Evolutionary conservation across 139 green algal species (phyloP), one percentile per base, ranked within the genome.

Genomic region (Picochlorum sp.): DNA sequence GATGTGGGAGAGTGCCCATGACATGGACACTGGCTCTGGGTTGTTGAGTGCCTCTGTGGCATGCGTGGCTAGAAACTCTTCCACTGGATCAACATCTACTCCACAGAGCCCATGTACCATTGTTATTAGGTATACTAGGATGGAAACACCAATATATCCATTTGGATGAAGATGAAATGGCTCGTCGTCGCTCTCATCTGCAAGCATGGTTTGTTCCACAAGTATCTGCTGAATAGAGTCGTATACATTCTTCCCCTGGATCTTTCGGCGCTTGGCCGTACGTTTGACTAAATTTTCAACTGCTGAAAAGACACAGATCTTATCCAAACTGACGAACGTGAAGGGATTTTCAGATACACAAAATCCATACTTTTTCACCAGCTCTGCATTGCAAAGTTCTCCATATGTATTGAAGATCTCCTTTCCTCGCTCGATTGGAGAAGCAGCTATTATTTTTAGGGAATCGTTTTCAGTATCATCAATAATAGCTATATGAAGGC

Each of bases 281-380:
- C 7, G 14, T 45, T 41, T 44, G 16, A 54, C 61, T 16, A 10
- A n/a, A 15, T 66, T 26, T 23, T 20, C 14, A 62, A 21, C 28
- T 62, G 21, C 15, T 21, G 3, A 16, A 21, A 15, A 45, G 44
- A 62, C 46, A 14, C 18, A 3, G 5, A 3, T 46, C 28, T 62
- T 62, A 4, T 23, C 26, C 9, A 62, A 0, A 11, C 9, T 47
- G n/a, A 62, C 56, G 14, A 21, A 47, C 6, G 66, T 72, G 59
- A 86, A 86, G 14, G 80, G 80, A 56, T 82, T 82, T 54, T 79
- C 47, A 4, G 54, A 34, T 67, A 88, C 62, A 8, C 68, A 75
- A 66, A 89, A 87, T 44, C 79, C 82, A 59, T 90, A 87, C 65
- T 85, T 89, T 30, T 71, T 56, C n/a, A 85, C 47, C 38, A 88